Evolutionary conservation across 2,329 filamentous ascomycete species (phyloP), one percentile per base, ranked within the genome.

Genomic region (Aspergillus sp.): DNA sequence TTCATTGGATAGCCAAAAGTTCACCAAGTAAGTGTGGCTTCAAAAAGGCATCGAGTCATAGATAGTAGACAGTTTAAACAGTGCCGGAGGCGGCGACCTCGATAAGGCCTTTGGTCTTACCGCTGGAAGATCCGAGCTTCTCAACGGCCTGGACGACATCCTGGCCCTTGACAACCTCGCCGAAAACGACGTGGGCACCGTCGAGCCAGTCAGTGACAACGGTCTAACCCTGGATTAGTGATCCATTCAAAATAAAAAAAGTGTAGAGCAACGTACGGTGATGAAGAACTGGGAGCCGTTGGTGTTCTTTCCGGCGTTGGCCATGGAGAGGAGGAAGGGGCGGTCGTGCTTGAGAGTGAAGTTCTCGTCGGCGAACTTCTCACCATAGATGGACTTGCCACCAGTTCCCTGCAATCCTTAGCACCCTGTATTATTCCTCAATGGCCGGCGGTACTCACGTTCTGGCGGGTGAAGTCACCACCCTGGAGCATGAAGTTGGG

Each of bases 281-380:
- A 89, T 83, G 83, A 89, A 90, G 83, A 90, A 90, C 78, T 90
- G 88, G 61, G 87, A 90, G 75, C 88, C 88, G 80, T 90, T 90
- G 79, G 94, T 98, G 90, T 98, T 96, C 76, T 90, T 90, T 71
- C 93, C 93, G 72, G 93, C 91, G 82, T 97, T 97, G 79, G 92
- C 92, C 92, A 97, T 97, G 81, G 92, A 96, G 70, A 97, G 86
- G 72, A 93, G 85, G 83, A 89, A 91, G 66, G 90, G 89, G 72
- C 83, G 82, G 79, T 79, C 80, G 87, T 97, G 92, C 84, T 87
- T 88, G 70, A 84, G 77, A 65, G 80, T 75, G 85, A 96, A 96
- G 89, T 96, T 96, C 89, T 96, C 92, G 77, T 96, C 92, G 73
- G 87, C 82, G 77, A 96, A 96, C 86, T 94, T 95, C 82, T 96